Base-by-base conservation (phyloP, 1,139 yeast genomes). In the Kodamaea suecica region DNA sequence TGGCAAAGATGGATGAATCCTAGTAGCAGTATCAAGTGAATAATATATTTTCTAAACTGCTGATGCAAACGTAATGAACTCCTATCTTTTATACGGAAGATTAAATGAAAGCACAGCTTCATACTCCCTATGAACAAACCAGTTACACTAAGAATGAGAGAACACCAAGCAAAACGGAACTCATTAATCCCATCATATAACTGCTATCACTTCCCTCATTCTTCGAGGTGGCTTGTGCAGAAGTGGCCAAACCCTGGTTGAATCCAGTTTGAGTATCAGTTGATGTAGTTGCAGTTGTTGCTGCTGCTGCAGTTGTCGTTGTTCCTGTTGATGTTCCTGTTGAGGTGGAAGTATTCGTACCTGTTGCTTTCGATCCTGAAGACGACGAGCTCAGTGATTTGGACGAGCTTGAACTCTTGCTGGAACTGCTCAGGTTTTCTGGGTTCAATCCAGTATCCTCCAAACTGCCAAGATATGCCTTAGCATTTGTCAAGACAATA, bases 401-500 rank as follows among this genome's bases (percentile, higher is more conserved):
- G 5, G 35, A 31, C 5, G 38, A 31, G 23, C 40, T 25, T 5
- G 43, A 37, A 15, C 42, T 26, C 5, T 12, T 16, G 12, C 13
- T 10, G 8, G 7, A 5, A 10, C 40, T 32, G 29, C 33, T 29
- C 26, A 61, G 62, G 43, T 67, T 65, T 40, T 70, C 63, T 30
- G 81, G 79, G 55, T 84, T 73, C 37, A 77, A 64, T 11, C 95
- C 95, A 15, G 83, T 85, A 30, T 74, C 78, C 17, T 60, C 55
- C 17, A 27, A 23, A 29, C 74, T 70, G 13, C 79, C 84, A 37
- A 87, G 61, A 58, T 76, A 65, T 9, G 86, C 74, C 48, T 66
- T 65, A 34, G 74, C 76, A 50, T 80, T 74, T 26, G 88, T 74
- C 50, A 87, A 65, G 47, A 66, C 66, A 36, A 87, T 60, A 47